Evolutionary conservation across 2,329 filamentous ascomycete species (phyloP).

Genomic region (Fusarium napiforme): DNA sequence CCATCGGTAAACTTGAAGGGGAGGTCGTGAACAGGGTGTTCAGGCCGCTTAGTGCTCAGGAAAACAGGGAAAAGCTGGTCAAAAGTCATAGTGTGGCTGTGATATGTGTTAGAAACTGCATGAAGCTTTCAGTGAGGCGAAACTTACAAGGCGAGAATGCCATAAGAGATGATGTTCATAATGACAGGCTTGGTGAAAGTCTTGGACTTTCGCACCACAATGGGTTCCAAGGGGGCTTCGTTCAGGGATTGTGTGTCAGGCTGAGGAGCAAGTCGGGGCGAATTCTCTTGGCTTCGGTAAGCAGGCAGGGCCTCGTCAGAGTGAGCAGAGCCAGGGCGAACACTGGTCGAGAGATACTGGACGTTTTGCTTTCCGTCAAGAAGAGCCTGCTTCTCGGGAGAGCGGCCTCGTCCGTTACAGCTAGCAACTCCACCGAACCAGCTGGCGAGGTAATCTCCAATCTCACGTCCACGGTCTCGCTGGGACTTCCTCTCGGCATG

Average conservation of each 20-base stretch:
- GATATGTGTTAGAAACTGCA: conserved; percentile 27
- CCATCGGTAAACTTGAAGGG: conserved; percentile 92
- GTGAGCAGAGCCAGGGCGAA: conserved; percentile 14
- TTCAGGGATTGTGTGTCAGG: conserved; percentile 36
- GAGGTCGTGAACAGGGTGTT: conserved; percentile 65
- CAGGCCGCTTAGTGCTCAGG: conserved; percentile 73
- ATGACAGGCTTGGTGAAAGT: conserved; percentile 88
- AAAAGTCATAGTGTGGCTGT: conserved; percentile 94
- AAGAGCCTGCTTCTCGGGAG: conserved; percentile 70
- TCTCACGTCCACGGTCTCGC: conserved; percentile 79
- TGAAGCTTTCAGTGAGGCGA: background rate
- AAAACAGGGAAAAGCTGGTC: conserved; percentile 95
- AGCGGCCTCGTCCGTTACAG: conserved; percentile 51
- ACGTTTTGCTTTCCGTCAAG: conserved; percentile 70
- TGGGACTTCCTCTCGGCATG: conserved; percentile 83
- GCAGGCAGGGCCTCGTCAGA: conserved; percentile 69
- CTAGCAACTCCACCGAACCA: conserved; percentile 50
- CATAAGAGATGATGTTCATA: conserved; percentile 88
- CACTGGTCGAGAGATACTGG: conserved; percentile 61
- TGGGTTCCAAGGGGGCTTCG: conserved; percentile 28
- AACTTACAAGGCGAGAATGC: conserved; percentile 93
- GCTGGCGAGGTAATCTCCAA: conserved; percentile 76
- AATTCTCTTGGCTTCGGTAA: conserved; percentile 72
- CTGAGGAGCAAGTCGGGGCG: conserved; percentile 57
- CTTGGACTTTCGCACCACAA: conserved; percentile 49